phyloP scores from a whole-genome alignment of 2,329 filamentous ascomycete species.

The Phoma sp. region DNA sequence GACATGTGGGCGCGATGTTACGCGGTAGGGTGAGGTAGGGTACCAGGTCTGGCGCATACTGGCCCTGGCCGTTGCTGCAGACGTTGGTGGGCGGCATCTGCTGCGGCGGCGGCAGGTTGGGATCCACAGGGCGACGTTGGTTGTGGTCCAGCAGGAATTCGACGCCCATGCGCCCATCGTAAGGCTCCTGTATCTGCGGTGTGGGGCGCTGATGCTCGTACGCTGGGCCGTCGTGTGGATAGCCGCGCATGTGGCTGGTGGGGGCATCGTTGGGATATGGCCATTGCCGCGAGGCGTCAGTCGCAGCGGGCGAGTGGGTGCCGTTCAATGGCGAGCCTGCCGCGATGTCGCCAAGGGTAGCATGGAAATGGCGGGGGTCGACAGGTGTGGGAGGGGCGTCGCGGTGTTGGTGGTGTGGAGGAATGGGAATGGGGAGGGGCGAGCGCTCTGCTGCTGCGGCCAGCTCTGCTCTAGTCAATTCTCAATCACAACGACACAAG shows the following conservation, averaged over 20 bases:
- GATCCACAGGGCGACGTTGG: slow-evolving; percentile 45
- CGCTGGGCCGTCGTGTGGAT: slow-evolving; percentile 41
- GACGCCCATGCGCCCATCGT: slow-evolving; percentile 70
- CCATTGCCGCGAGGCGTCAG: slow-evolving; percentile 39
- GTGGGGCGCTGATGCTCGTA: slow-evolving; percentile 29
- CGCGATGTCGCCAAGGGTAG: slow-evolving; percentile 30
- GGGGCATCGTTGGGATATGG: slow-evolving; percentile 39
- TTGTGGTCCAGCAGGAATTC: slow-evolving; percentile 72
- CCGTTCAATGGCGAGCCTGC: slow-evolving; percentile 31
- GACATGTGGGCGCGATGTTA: slow-evolving; percentile 73
- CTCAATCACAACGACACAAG: not conserved
- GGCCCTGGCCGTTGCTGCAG: slow-evolving; percentile 29
- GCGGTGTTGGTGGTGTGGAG: slow-evolving; percentile 18
- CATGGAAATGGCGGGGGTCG: slow-evolving; percentile 31
- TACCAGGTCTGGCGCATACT: slow-evolving; percentile 38
- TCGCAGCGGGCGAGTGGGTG: slow-evolving; percentile 33
- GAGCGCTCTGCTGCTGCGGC: slow-evolving; percentile 56
- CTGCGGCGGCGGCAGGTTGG: slow-evolving; percentile 54
- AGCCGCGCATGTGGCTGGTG: slow-evolving; percentile 42
- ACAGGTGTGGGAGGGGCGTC: slow-evolving; percentile 14
- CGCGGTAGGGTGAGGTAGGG: slow-evolving; percentile 49
- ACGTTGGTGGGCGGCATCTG: slow-evolving; percentile 28
- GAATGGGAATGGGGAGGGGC: slow-evolving; percentile 47
- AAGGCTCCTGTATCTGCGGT: slow-evolving; percentile 35
- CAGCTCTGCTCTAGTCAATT: slow-evolving; percentile 46